Evolutionary conservation across 768 basidiomycete species (phyloP).

Genomic region (Gelatoporia subvermispora): DNA sequence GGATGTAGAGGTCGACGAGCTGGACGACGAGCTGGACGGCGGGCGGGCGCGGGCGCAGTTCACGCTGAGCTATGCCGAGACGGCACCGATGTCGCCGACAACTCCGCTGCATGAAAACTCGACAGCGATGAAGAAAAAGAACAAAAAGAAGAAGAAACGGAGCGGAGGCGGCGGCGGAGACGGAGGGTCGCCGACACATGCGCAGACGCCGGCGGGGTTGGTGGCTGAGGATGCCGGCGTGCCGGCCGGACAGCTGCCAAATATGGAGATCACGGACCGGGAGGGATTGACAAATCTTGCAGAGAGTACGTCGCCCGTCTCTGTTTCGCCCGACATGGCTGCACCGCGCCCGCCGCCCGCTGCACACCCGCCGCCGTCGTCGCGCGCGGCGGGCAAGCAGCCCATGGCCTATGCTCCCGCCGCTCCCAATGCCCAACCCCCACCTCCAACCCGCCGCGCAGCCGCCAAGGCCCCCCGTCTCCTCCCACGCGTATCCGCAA

Average conservation of each 20-base stretch:
- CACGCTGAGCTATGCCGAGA: slow-evolving; percentile 37
- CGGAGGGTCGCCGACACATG: slow-evolving; percentile 14
- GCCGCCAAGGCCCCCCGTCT: slow-evolving; percentile 54
- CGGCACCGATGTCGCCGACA: background rate
- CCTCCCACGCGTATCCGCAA: slow-evolving; percentile 40
- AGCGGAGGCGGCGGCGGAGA: slow-evolving; percentile 22
- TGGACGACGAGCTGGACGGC: slow-evolving; percentile 34
- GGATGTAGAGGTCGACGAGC: slow-evolving; percentile 39
- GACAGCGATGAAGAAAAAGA: slow-evolving; percentile 28
- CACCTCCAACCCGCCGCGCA: slow-evolving; percentile 32
- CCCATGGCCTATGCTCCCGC: slow-evolving; percentile 71
- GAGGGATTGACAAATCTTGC: slow-evolving; percentile 24
- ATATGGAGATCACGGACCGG: slow-evolving; percentile 6
- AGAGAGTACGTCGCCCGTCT: slow-evolving; percentile 19
- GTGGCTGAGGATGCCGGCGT: slow-evolving; percentile 20
- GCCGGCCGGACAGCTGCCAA: slow-evolving; percentile 2
- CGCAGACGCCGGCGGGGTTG: slow-evolving; percentile 12
- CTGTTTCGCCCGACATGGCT: slow-evolving; percentile 41
- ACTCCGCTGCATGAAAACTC: background rate
- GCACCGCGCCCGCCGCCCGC: slow-evolving; percentile 35
- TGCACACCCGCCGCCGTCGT: slow-evolving; percentile 58
- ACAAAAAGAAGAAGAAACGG: background rate
- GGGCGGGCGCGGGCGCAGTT: slow-evolving; percentile 30
- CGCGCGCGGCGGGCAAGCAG: slow-evolving; percentile 87
- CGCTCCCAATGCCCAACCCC: slow-evolving; percentile 31